Base-by-base conservation (phyloP, 441 rosid genomes). In the Populus hybrid region DNA sequence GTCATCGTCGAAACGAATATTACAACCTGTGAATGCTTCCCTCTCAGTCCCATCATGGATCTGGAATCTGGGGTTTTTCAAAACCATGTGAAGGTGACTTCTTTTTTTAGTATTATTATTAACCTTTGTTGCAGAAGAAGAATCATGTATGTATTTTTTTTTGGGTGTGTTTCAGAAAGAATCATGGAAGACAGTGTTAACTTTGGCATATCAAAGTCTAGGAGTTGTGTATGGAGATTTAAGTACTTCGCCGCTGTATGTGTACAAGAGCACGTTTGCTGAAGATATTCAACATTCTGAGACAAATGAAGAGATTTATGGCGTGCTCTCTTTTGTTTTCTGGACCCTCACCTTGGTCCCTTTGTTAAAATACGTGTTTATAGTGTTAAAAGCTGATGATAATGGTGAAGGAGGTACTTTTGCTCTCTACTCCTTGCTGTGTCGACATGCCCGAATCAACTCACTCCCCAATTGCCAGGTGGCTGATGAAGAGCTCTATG, bases 401-500 rank as follows among this genome's bases (percentile, higher is more conserved):
- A 96, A 94, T 75, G 99, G 98, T 6, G 97, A 96, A 86, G 99
- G 99, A 4, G 99, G 99, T 21, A 94, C 99, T 75, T 94, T 96
- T 83, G 99, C 99, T 76, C 83, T 94, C 76, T 96, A 96, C 80
- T 96, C 99, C 0, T 86, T 96, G 76, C 78, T 96, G 40, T 96
- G 97, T 79, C 86, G 99, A 69, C 95, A 96, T 79, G 97, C 99
- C 75, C 90, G 94, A 70, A 88, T 96, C 78, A 96, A 86, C 89
- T 88, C 93, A 34, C 87, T 94, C 28, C 99, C 99, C 70, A 96
- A 89, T 85, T 85, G 90, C 81, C 99, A 96, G 84, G 70, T 88
- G 74, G 99, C 98, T 0, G 98, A 96, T 74, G 97, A 94, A 84
- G 92, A 94, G 59, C 82, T 96, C 11, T 82, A 78, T 2, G 92